Base-by-base conservation (phyloP, 495 filamentous ascomycete genomes). In the Aspergillus mulundensis region DNA sequence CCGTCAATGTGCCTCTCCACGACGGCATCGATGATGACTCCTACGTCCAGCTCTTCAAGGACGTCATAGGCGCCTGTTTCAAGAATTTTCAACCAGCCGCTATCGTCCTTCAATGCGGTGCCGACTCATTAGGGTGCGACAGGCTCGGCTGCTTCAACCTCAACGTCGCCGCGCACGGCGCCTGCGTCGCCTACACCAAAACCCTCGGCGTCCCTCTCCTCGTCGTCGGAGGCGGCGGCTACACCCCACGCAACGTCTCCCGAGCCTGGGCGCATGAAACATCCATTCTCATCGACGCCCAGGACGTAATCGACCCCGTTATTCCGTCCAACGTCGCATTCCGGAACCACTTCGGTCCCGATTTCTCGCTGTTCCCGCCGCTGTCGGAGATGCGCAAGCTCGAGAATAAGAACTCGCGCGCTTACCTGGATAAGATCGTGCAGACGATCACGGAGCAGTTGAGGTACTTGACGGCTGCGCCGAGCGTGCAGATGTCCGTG, bases 191-290 rank as follows among this genome's bases (percentile, higher is more conserved):
- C 40, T 96, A 85, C 67, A 87, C 89, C 66, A 96, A 96, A 68
- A 83, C 74, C 20, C 81, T 90, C 57, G 75, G 79, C 16, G 71
- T 94, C 0, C 94, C 92, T 21, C 75, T 97, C 44, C 82, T 98
- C 47, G 82, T 98, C 61, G 86, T 97, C 55, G 94, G 94, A 23
- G 94, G 94, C 38, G 94, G 94, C 51, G 94, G 94, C 12, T 98
- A 98, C 73, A 98, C 94, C n/a, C 90, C 94, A 8, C 84, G 93
- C 44, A 98, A 98, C 63, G 94, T 98, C 21, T 94, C 93, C 12
- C 87, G 95, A 47, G 87, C 91, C 44, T 98, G 94, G 94, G 88
- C 92, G 36, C 90, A 95, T 72, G 94, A 98, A 74, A 98, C 94
- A 18, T 86, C 87, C 56, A 86, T 98, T 61, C 89, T 91, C 53